Evolutionary conservation across 176 grass and related monocot species (phyloP), one percentile per base, ranked within the genome.

Genomic region (Bolboschoenus planiculmis): DNA sequence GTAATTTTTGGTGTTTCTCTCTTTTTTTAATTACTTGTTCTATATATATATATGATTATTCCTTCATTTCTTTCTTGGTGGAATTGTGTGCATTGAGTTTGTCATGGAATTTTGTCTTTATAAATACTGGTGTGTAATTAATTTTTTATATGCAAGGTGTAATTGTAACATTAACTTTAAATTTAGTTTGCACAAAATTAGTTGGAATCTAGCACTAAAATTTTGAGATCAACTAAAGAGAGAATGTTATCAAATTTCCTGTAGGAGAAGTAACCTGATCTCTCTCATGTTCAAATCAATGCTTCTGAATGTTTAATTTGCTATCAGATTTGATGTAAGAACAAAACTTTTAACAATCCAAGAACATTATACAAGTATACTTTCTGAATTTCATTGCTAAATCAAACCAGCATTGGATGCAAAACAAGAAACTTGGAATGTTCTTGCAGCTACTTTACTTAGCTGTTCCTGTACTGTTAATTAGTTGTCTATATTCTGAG

Each of bases 81-180:
- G 48, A 75, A 48, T 24, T 64, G 35, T 64, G 35, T 81, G 33
- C 55, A 82, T 47, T 63, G 57, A 82, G 50, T 47, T 82, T 82
- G 56, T 82, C 20, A 6, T 82, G 56, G 39, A 82, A 65, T 82
- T 40, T 82, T n/a, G n/a, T 27, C 21, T 5, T 80, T 57, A 64
- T 18, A 62, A 62, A 81, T 27, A n/a, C 8, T 44, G 14, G 35
- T n/a, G 15, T 48, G 58, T 30, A 9, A 59, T 59, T 27, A 81
- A 63, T 81, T 30, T 33, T 81, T 0, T 53, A 40, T 80, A 57
- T 80, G 8, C 35, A 44, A 81, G 10, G 15, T 44, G 14, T 64
- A 47, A 81, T 30, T 81, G 56, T 81, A 26, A 37, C 35, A 81
- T 42, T 61, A 26, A 15, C 47, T 56, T 79, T 50, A 24, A 33